Conservation (phyloP, 306 rosid species). For the Prunus salicina region DNA sequence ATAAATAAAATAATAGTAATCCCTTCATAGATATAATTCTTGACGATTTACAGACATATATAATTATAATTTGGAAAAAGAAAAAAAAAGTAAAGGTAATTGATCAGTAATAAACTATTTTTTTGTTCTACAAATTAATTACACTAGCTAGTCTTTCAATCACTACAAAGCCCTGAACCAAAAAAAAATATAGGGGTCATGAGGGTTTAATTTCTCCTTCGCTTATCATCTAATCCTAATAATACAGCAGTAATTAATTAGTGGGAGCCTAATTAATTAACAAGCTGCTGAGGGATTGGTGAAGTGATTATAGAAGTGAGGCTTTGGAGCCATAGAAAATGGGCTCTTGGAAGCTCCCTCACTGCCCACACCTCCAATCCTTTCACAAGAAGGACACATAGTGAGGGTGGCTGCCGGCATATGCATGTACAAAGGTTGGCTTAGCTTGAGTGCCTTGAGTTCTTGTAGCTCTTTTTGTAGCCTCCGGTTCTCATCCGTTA, state of each 20-base stretch:
- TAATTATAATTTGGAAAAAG: not conserved
- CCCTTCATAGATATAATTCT: conserved; percentile 34
- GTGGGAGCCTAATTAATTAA: conserved; percentile 18
- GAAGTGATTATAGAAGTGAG: conserved; percentile 71
- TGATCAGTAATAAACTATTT: conserved; percentile 38
- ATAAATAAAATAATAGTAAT: conserved; percentile 34
- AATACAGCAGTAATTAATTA: not conserved
- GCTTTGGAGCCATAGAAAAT: conserved; percentile 60
- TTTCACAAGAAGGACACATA: conserved; percentile 90
- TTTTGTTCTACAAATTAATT: conserved; percentile 49
- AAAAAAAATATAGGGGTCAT: conserved; percentile 60
- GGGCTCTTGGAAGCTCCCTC: conserved; percentile 45
- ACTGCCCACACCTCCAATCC: conserved; percentile 45
- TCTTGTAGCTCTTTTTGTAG: conserved; percentile 83
- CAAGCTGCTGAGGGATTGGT: conserved; percentile 89
- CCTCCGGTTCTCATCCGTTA: conserved; percentile 85
- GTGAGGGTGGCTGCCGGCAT: conserved; percentile 86
- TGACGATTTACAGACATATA: conserved; percentile 47
- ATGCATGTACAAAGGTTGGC: conserved; percentile 78
- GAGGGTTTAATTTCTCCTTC: conserved; percentile 1
- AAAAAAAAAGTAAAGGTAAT: conserved; percentile 12
- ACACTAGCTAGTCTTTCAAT: conserved; percentile 29
- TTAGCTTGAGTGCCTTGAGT: conserved; percentile 62
- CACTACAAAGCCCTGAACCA: conserved; percentile 48
- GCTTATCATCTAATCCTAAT: not conserved